These are phyloP conservation scores for Puccinellia tenuiflora DNA, from an alignment of 176 grass and related monocot genomes.

Conservation along the genomic window DNA sequence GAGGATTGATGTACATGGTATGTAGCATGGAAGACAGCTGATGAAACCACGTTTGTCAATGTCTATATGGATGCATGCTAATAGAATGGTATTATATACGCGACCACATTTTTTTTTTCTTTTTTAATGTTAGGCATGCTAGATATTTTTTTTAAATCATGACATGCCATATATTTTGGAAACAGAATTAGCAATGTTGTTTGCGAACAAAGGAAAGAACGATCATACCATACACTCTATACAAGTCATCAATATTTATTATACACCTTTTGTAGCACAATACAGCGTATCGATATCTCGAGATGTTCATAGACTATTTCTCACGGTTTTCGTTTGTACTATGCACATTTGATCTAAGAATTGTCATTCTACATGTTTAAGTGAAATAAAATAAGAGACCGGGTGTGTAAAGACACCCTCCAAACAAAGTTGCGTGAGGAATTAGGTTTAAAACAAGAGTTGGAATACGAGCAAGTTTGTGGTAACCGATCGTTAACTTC, in stretches of 20 bases:
- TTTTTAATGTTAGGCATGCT: not conserved
- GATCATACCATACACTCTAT: not conserved
- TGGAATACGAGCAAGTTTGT: not conserved
- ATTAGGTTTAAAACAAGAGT: not conserved
- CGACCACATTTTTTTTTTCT: not conserved
- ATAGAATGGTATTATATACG: not conserved
- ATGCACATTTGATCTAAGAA: not conserved
- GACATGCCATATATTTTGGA: not conserved
- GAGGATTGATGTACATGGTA: too few species aligned
- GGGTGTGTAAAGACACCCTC: not conserved
- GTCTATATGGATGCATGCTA: not conserved
- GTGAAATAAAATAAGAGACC: not conserved
- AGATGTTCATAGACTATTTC: not conserved
- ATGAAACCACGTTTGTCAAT: not conserved
- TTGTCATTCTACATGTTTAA: not conserved
- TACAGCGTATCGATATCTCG: not conserved
- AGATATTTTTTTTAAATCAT: not conserved
- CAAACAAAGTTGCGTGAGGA: not conserved
- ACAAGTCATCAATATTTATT: not conserved
- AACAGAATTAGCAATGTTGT: not conserved
- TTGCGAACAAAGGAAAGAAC: not conserved
- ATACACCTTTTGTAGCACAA: not conserved
- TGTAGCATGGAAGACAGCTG: too few species aligned
- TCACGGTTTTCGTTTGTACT: not conserved
- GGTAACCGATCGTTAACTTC: too few species aligned